Percentiles rank a stretch among this genome's conserved stretches.
phyloP scores from a whole-genome alignment of 73 alveolate species.

The Tetrahymena borealis region DNA sequence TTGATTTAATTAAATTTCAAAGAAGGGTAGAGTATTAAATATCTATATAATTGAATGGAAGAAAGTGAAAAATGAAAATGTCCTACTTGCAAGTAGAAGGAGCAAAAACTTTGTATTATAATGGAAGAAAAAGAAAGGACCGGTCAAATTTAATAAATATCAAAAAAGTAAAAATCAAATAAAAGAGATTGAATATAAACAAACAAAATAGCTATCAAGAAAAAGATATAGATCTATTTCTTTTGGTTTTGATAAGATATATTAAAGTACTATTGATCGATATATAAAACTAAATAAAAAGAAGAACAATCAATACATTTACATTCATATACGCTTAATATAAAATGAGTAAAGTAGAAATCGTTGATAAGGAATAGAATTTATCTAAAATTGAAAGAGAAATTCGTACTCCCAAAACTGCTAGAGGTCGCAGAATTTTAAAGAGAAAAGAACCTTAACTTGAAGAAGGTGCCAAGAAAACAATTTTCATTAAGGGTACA shows the following conservation, averaged over 20 bases:
- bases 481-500: conserved; percentile 57
- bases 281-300: background rate
- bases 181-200: background rate
- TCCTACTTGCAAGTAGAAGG: background rate
- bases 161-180: background rate
- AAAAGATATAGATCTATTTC: background rate
- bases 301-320: background rate
- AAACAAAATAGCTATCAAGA: background rate
- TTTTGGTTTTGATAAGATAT: background rate
- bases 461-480: conserved; percentile 49
- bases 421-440: conserved; percentile 50
- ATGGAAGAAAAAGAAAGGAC: background rate
- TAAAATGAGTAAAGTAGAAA: background rate
- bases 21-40: background rate
- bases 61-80: no score
- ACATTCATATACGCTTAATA: background rate
- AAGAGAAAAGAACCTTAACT: conserved; percentile 53
- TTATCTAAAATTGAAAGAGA: background rate
- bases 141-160: background rate
- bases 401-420: conserved; percentile 41
- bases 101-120: background rate
- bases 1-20: background rate
- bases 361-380: background rate
- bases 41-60: no score
- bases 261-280: background rate